A percentile compares a stretch with the other conserved stretches of the same genome.
Evolutionary conservation across 768 basidiomycete species (phyloP).

Genomic region (Lactarius hengduanensis): DNA sequence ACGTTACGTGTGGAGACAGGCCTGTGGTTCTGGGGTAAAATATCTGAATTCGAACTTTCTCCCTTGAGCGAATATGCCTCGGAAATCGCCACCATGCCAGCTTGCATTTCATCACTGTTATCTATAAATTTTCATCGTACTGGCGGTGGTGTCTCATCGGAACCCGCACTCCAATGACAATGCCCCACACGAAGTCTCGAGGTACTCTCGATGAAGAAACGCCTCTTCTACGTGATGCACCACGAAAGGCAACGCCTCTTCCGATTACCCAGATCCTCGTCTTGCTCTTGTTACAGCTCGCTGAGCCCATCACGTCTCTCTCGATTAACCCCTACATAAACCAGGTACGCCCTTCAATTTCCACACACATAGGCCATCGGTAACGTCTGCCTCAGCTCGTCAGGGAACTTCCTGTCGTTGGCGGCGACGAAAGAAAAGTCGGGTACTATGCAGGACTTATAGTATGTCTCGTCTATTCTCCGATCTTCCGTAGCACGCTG

Average conservation of each 20-base stretch:
- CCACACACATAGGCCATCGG: not conserved
- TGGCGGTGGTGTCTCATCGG: not conserved
- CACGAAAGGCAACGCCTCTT: constrained; percentile 40
- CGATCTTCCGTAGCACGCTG: not conserved
- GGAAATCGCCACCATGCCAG: no score
- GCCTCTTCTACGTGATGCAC: constrained; percentile 9
- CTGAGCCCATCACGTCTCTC: constrained; percentile 49
- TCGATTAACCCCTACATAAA: constrained; percentile 54
- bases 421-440: constrained; percentile 44
- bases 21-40: no score
- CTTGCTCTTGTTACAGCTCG: constrained; percentile 45
- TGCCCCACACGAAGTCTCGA: constrained; percentile 4
- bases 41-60: no score
- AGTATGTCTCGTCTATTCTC: constrained; percentile 35
- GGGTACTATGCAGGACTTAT: constrained; percentile 53
- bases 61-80: no score
- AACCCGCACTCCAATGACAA: not conserved
- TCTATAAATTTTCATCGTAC: not conserved
- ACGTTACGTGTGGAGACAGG: no score
- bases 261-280: constrained; percentile 46
- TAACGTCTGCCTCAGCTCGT: constrained; percentile 38
- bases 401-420: constrained; percentile 42
- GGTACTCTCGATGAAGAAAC: constrained; percentile 11
- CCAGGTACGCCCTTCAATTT: constrained; percentile 36
- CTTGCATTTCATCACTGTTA: no score